phyloP scores from a whole-genome alignment of 106 monocot genomes.

The Amphibolis antarctica region DNA sequence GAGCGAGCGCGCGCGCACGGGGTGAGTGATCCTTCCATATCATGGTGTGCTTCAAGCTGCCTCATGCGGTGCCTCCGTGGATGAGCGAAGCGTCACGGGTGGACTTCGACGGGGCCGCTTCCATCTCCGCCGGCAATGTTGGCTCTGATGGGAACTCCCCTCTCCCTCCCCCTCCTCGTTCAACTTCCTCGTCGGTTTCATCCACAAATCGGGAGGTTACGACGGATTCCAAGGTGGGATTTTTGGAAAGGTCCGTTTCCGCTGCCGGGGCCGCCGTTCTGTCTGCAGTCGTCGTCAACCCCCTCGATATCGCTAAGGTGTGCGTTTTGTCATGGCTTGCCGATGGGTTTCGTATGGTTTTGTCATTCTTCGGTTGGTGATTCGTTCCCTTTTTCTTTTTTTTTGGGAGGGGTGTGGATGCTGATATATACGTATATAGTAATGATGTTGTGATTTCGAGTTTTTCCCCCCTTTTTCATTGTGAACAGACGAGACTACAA shows the following conservation, averaged over 20 bases:
- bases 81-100: slow-evolving; percentile 7
- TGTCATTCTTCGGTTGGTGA: too few relatives aligned
- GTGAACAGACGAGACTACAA: slow-evolving; percentile 73
- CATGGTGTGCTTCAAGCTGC: slow-evolving; percentile 2
- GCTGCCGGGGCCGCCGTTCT: slow-evolving; percentile 87
- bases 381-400: too few relatives aligned
- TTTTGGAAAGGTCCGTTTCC: slow-evolving; percentile 60
- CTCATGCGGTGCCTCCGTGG: slow-evolving; percentile 7
- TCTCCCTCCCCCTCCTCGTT: not conserved
- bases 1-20: not conserved
- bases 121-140: not conserved
- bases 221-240: slow-evolving; percentile 38
- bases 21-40: not conserved
- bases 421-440: too few relatives aligned
- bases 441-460: not conserved
- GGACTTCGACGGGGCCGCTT: slow-evolving; percentile 2
- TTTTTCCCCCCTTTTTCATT: not conserved
- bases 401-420: too few relatives aligned
- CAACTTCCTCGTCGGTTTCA: slow-evolving; percentile 4
- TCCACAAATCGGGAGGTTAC: too few relatives aligned
- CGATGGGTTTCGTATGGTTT: too few relatives aligned
- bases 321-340: not conserved
- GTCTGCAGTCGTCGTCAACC: slow-evolving; percentile 83
- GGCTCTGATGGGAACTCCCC: not conserved
- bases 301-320: slow-evolving; percentile 94